These are phyloP conservation scores for Skeletonema potamos DNA, from an alignment of 108 stramenopile species.

Conservation along the genomic window DNA sequence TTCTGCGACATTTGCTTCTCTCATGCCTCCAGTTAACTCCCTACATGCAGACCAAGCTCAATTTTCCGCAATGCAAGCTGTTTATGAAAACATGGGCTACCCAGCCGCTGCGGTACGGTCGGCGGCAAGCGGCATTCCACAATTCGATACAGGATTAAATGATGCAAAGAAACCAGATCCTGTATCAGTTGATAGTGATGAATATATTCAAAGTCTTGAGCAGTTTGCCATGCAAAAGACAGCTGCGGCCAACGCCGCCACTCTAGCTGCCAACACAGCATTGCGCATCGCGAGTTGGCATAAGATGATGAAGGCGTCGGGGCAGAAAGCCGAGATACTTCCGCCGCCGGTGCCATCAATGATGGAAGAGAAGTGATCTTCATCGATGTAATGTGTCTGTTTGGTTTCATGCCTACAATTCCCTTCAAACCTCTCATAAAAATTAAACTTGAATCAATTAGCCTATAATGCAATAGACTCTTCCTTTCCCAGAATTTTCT, in stretches of 20 bases:
- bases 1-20: neutral
- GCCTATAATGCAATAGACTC: too few species aligned
- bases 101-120: neutral
- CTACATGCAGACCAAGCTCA: conserved; percentile 4
- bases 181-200: conserved; percentile 2
- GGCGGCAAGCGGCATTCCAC: conserved; percentile 5
- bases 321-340: conserved; percentile 5
- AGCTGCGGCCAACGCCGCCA: conserved; percentile 29
- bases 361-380: neutral
- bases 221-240: conserved; percentile 19
- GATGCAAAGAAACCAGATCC: neutral
- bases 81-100: conserved; percentile 11
- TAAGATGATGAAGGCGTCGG: conserved; percentile 17
- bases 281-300: conserved; percentile 23
- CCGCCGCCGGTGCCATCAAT: neutral
- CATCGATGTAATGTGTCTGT: neutral
- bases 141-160: conserved; percentile 2
- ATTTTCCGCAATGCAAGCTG: conserved; percentile 3
- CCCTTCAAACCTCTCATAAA: neutral
- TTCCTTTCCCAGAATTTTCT: too few species aligned
- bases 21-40: neutral
- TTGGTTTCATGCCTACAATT: neutral
- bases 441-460: neutral
- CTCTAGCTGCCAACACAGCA: conserved; percentile 32
- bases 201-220: conserved; percentile 21